phyloP scores from a whole-genome alignment of 306 rosid genomes.

The Prunus dulcis region DNA sequence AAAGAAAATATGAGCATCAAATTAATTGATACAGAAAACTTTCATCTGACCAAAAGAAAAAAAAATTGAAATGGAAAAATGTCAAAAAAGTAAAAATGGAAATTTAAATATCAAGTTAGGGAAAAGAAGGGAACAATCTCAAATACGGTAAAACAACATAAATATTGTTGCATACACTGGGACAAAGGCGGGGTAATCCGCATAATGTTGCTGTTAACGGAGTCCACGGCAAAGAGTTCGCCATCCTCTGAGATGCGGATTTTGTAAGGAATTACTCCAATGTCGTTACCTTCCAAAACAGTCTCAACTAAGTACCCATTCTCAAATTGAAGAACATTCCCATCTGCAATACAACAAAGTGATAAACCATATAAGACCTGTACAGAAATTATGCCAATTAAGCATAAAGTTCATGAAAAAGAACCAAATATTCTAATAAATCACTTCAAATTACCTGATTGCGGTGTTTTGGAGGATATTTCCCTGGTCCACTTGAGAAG shows the following conservation, averaged over 20 bases:
- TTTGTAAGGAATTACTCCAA: slow-evolving; percentile 79
- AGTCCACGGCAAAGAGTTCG: slow-evolving; percentile 87
- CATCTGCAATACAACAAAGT: slow-evolving; percentile 53
- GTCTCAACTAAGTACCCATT: slow-evolving; percentile 95
- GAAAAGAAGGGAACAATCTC: neutral
- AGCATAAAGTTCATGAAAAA: slow-evolving; percentile 11
- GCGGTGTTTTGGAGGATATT: slow-evolving; percentile 63
- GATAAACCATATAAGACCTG: neutral
- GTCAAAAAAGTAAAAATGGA: neutral
- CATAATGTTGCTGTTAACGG: slow-evolving; percentile 77
- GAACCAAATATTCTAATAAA: neutral
- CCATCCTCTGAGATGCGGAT: slow-evolving; percentile 83
- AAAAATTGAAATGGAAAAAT: neutral
- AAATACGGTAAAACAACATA: neutral
- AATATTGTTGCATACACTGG: slow-evolving; percentile 53
- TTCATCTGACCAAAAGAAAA: neutral
- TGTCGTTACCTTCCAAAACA: slow-evolving; percentile 78
- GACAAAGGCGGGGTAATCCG: slow-evolving; percentile 85
- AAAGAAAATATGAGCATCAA: neutral
- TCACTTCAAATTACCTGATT: slow-evolving; percentile 50
- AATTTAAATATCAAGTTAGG: neutral
- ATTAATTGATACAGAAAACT: neutral
- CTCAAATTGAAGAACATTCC: slow-evolving; percentile 83
- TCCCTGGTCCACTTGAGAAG: slow-evolving; percentile 87
- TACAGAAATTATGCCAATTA: neutral